Conservation (phyloP, 192 early-diverging fungal species). For the Funneliformis mosseae region DNA sequence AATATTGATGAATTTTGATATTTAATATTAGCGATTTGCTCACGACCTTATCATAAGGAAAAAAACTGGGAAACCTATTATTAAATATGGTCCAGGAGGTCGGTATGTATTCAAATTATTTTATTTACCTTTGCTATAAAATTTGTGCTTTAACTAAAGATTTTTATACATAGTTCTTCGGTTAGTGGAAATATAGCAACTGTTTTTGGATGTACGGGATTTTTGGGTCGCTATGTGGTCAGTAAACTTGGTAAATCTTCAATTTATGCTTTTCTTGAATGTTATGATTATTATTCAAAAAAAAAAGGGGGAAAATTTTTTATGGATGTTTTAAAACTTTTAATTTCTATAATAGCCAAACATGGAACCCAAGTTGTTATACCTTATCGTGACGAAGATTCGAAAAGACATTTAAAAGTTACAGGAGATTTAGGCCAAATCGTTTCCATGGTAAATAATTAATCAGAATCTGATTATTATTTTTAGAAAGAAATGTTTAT, state of each 20-base stretch:
- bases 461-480: background rate
- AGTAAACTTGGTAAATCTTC: conserved; percentile 75
- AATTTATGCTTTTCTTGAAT: background rate
- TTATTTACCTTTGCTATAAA: background rate
- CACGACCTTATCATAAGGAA: conserved; percentile 59
- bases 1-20: background rate
- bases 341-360: conserved; percentile 56
- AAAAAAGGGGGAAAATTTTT: background rate
- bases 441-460: conserved; percentile 66
- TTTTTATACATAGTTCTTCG: conserved; percentile 58
- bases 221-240: conserved; percentile 92
- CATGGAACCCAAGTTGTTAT: conserved; percentile 89
- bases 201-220: conserved; percentile 95
- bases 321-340: background rate
- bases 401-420: conserved; percentile 83
- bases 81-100: conserved; percentile 68
- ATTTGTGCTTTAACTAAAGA: background rate
- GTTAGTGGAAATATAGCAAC: conserved; percentile 88
- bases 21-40: conserved; percentile 44
- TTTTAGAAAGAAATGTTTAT: background rate
- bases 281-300: background rate
- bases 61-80: conserved; percentile 58
- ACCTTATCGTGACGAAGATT: conserved; percentile 87
- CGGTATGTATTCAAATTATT: conserved; percentile 47
- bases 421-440: conserved; percentile 96